phyloP scores from a whole-genome alignment of 108 stramenopile species.

The Aurantiochytrium sp. region DNA sequence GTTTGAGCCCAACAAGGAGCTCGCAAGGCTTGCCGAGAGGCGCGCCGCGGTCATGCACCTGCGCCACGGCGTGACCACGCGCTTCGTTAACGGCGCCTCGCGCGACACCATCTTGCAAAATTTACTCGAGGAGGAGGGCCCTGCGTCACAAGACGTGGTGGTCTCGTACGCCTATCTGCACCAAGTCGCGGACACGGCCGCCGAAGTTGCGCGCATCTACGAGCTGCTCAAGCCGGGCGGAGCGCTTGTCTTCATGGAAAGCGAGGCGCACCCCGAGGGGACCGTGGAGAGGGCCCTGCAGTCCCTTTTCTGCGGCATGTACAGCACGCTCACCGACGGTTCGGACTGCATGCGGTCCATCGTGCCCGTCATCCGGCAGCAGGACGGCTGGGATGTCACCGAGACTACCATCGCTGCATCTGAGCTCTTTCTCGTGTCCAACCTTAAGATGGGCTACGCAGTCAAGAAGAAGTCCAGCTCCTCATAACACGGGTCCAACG shows the following conservation, averaged over 20 bases:
- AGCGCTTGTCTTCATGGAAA: neutral
- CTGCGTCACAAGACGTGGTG: neutral
- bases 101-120: neutral
- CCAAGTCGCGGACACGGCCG: neutral
- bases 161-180: neutral
- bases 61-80: neutral
- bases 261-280: neutral
- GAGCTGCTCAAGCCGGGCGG: neutral
- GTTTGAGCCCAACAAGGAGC: neutral
- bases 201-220: neutral
- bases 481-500: too few species aligned
- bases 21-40: neutral
- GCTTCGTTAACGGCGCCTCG: neutral
- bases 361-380: neutral
- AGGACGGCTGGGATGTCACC: neutral
- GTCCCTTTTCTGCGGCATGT: neutral
- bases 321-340: neutral
- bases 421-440: neutral
- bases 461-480: neutral
- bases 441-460: neutral
- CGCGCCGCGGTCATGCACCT: neutral
- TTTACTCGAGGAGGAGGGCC: neutral
- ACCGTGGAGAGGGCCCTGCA: neutral
- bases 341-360: neutral
- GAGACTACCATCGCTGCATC: neutral